Evolutionary conservation across 2,329 filamentous ascomycete species (phyloP), one percentile per base, ranked within the genome.

Genomic region (Decorospora gaudefroyi): DNA sequence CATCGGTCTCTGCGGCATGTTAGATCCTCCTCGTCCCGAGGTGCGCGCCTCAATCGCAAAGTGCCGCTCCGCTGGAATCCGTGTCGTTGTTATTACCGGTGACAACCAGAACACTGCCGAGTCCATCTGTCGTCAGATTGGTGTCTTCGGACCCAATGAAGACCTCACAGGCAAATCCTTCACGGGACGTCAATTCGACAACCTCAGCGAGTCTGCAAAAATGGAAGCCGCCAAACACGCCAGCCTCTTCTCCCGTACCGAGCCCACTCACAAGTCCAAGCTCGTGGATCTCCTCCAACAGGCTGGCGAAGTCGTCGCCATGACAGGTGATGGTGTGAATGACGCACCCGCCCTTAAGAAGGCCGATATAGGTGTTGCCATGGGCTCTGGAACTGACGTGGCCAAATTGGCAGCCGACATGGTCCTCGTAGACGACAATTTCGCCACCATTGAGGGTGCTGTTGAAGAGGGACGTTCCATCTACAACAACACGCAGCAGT

Each of bases 401-500:
- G 89, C 93, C 47, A 96, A 95, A 76, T 78, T 99, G 56, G 93
- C 93, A 19, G 90, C 95, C 46, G 93, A 99, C 70, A 99, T 99
- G 93, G 92, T 99, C 37, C 85, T 99, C 37, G 89, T 91, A 17
- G 95, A 99, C 74, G 90, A 96, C 75, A 99, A 99, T 78, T 99
- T 99, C 72, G 93, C 93, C 51, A 99, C 93, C 3, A 99, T 99
- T 59, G 89, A 96, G 70, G 80, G 90, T 42, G 93, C 93, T 35
- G 91, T 99, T 53, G 93, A 99, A 71, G 93, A 99, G 74, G 93
- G 93, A 40, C 87, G 93, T 52, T 91, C 91, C 53, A 99, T 99
- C 74, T 99, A 96, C 82, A 97, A 93, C 85, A 99, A 99, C 79
- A 99, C 93, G 4, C 93, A 99, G 70, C 93, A 99, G 71, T 99